These are phyloP conservation scores for Ulota crispa DNA, from an alignment of 225 moss, liverwort and hornwort genomes.

Conservation along the genomic window DNA sequence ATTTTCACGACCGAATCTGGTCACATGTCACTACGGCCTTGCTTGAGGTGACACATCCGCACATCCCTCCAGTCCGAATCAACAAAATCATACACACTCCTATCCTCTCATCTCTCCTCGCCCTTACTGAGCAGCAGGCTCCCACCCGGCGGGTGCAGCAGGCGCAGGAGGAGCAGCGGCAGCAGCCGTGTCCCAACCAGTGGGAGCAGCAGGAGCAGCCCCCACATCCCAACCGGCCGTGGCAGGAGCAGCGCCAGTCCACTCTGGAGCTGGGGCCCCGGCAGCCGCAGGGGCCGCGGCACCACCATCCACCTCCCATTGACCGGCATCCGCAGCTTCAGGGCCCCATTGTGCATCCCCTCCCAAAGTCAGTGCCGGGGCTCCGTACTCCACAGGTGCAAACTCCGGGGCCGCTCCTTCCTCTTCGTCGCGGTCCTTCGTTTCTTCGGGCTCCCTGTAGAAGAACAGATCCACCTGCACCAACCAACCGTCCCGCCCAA, in stretches of 20 bases:
- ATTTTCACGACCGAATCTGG: constrained; percentile 3
- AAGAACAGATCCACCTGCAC: constrained; percentile 41
- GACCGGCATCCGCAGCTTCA: constrained; percentile 22
- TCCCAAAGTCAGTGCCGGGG: constrained; percentile 26
- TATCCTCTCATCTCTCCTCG: neutral
- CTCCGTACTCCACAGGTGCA: constrained; percentile 26
- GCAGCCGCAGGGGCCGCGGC: constrained; percentile 7
- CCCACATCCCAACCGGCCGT: constrained; percentile 33
- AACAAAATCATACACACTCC: neutral
- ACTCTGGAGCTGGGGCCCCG: constrained; percentile 4
- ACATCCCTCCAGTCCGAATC: neutral
- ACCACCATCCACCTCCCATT: constrained; percentile 30
- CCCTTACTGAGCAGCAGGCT: constrained; percentile 31
- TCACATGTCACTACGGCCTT: neutral
- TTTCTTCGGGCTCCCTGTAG: constrained; percentile 37
- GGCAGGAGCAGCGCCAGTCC: constrained; percentile 20
- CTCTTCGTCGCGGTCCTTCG: constrained; percentile 42
- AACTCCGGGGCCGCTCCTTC: constrained; percentile 40
- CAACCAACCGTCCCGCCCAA: neutral
- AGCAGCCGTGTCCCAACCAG: constrained; percentile 29
- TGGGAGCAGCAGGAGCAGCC: neutral
- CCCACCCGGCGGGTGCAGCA: constrained; percentile 33
- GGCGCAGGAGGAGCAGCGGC: constrained; percentile 15
- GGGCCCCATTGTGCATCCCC: constrained; percentile 31
- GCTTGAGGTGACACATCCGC: neutral